These are phyloP conservation scores for Priceomyces melissophilus DNA, from an alignment of 805 yeast species.

Conservation along the genomic window DNA sequence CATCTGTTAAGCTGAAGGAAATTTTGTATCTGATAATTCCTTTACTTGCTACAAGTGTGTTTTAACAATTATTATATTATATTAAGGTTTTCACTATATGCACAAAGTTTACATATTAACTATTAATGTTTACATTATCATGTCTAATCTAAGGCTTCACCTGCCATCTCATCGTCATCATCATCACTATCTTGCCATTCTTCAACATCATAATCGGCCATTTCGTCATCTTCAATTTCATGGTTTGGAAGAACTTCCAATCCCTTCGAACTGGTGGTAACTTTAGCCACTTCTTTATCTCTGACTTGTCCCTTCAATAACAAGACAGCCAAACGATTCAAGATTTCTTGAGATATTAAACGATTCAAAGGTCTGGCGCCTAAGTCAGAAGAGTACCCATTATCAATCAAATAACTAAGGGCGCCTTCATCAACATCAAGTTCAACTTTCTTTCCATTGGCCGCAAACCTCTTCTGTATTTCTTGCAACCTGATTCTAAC, in stretches of 20 bases:
- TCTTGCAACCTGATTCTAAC: constrained; percentile 82
- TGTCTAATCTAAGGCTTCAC: constrained; percentile 5
- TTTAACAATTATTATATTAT: too few relatives aligned
- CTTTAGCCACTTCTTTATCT: constrained; percentile 83
- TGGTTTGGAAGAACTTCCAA: constrained; percentile 86
- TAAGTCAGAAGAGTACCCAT: constrained; percentile 89
- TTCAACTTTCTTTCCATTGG: constrained; percentile 73
- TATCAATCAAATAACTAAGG: constrained; percentile 71
- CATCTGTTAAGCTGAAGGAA: too few relatives aligned
- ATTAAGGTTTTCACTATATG: too few relatives aligned
- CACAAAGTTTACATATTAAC: too few relatives aligned
- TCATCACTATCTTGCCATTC: constrained; percentile 59
- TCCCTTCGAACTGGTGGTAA: constrained; percentile 57
- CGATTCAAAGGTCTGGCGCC: constrained; percentile 98
- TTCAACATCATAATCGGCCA: constrained; percentile 55
- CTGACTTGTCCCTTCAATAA: constrained; percentile 80
- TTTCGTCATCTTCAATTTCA: constrained; percentile 49
- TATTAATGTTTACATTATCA: too few relatives aligned
- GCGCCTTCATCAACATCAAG: constrained; percentile 76
- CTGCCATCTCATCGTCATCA: constrained; percentile 50
- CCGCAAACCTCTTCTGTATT: constrained; percentile 79
- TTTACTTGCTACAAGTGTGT: too few relatives aligned
- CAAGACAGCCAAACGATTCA: constrained; percentile 86
- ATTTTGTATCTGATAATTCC: too few relatives aligned
- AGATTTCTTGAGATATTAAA: constrained; percentile 81